Evolutionary conservation across 352 stramenopile genomes (phyloP).

Genomic region (Pythium diclinum): DNA sequence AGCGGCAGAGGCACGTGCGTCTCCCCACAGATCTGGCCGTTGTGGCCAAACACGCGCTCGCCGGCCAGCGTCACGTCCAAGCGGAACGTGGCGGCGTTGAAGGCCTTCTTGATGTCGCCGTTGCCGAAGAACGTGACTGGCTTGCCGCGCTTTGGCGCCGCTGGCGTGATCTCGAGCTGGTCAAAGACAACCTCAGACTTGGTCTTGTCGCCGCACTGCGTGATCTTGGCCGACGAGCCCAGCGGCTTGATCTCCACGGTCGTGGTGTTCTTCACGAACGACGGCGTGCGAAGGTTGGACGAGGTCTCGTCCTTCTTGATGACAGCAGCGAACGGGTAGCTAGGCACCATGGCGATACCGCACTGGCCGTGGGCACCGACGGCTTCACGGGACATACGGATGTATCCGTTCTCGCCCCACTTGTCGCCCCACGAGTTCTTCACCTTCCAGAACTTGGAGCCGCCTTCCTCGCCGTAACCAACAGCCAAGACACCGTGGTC

Average conservation of each 20-base stretch:
- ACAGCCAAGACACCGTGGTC: conserved; percentile 97
- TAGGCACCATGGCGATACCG: conserved; percentile 71
- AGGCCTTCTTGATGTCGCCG: conserved; percentile 65
- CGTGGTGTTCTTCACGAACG: conserved; percentile 19
- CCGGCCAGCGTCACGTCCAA: conserved; percentile 70
- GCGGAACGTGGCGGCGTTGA: conserved; percentile 62
- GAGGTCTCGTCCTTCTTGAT: conserved; percentile 31
- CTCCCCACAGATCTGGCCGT: conserved; percentile 69
- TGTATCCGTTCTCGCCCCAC: conserved; percentile 94
- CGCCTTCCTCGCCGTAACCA: conserved; percentile 91
- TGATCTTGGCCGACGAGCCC: conserved; percentile 72
- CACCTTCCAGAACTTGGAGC: conserved; percentile 92
- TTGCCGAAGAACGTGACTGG: conserved; percentile 69
- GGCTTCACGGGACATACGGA: conserved; percentile 83
- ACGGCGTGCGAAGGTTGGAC: not conserved
- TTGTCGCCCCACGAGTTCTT: conserved; percentile 96
- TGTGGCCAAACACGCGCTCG: conserved; percentile 69
- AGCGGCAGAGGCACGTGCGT: conserved; percentile 78
- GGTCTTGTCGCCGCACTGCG: conserved; percentile 69
- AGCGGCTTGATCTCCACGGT: conserved; percentile 34
- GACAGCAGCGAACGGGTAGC: conserved; percentile 58
- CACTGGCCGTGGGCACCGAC: conserved; percentile 49
- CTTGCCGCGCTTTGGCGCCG: conserved; percentile 70
- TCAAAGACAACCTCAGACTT: conserved; percentile 67
- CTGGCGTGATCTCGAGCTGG: conserved; percentile 59